phyloP scores from a whole-genome alignment of 176 grass and related monocot species.

The Triticum monococcum region DNA sequence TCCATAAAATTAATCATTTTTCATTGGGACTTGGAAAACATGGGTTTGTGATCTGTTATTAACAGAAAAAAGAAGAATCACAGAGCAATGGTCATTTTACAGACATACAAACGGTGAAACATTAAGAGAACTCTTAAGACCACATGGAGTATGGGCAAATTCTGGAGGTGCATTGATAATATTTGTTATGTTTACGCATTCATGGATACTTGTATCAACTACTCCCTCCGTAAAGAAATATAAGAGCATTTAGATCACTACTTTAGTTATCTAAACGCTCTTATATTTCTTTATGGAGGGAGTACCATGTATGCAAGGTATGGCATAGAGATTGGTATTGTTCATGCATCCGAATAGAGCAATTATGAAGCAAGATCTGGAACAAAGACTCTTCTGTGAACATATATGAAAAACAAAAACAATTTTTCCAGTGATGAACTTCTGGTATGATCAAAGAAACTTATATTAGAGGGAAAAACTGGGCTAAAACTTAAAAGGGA shows the following conservation, averaged over 20 bases:
- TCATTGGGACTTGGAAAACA: not conserved
- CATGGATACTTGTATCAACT: constrained; percentile 5
- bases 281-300: too few relatives aligned
- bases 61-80: not conserved
- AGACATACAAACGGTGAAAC: not conserved
- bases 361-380: not conserved
- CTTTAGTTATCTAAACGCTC: too few relatives aligned
- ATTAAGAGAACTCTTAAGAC: not conserved
- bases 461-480: not conserved
- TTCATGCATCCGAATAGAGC: not conserved
- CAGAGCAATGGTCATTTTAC: not conserved
- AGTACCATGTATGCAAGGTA: not conserved
- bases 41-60: not conserved
- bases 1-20: not conserved
- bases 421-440: not conserved
- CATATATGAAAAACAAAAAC: not conserved
- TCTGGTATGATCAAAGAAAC: not conserved
- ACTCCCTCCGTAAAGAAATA: not conserved
- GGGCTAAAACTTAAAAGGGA: not conserved
- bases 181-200: not conserved
- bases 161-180: not conserved
- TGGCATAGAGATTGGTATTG: not conserved
- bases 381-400: not conserved
- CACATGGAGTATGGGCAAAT: not conserved
- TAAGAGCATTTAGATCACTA: too few relatives aligned